These are phyloP conservation scores for Sabuloglossum arenarium DNA, from an alignment of 495 filamentous ascomycete species.

Conservation along the genomic window DNA sequence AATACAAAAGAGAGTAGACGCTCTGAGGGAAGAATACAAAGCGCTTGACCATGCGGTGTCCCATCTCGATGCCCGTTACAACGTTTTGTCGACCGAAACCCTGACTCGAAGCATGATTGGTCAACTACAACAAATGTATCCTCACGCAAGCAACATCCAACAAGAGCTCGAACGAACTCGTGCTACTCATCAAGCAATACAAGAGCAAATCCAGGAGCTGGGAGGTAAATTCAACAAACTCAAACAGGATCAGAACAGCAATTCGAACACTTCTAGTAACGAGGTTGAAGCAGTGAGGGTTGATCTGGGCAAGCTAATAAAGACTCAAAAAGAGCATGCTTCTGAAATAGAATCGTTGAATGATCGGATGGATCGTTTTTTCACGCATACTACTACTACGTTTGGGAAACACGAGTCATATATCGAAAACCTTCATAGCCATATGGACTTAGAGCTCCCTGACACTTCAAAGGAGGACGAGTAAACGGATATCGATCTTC, in stretches of 20 bases:
- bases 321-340: neutral
- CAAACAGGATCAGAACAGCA: neutral
- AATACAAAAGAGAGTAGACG: neutral
- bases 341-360: neutral
- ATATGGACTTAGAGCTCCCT: neutral
- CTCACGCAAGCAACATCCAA: constrained; percentile 2
- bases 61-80: constrained; percentile 1
- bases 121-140: constrained; percentile 4
- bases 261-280: neutral
- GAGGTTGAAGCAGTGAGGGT: neutral
- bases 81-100: constrained; percentile 4
- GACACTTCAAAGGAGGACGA: neutral
- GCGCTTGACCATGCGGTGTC: neutral
- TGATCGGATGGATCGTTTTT: neutral
- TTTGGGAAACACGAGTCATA: neutral
- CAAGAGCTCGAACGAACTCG: neutral
- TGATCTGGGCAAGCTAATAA: neutral
- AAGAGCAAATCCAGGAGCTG: neutral
- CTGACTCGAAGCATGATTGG: constrained; percentile 2
- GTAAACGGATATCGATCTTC: no score
- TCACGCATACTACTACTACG: neutral
- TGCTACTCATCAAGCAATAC: neutral
- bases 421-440: neutral
- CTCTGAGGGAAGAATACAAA: neutral
- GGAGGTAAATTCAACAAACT: neutral